Evolutionary conservation across 1,284 basidiomycete genomes (phyloP).

Genomic region (Irpex sp.): DNA sequence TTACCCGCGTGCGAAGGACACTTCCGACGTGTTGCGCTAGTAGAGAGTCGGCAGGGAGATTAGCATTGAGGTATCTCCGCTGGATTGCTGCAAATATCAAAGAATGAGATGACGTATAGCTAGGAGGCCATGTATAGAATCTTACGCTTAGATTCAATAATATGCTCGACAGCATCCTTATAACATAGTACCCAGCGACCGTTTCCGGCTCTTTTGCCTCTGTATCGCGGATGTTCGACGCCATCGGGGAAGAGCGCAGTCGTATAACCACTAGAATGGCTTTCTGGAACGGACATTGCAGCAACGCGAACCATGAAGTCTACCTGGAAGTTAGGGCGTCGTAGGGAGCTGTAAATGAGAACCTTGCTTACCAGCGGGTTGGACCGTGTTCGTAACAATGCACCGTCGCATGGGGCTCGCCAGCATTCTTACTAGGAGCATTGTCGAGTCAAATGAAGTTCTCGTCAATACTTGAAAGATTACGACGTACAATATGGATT

Average conservation of each 20-base stretch:
- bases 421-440: slow-evolving; percentile 69
- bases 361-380: slow-evolving; percentile 51
- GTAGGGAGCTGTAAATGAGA: slow-evolving; percentile 2
- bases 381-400: slow-evolving; percentile 39
- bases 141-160: slow-evolving; percentile 19
- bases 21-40: slow-evolving; percentile 55
- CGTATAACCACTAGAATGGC: slow-evolving; percentile 13
- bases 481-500: slow-evolving; percentile 65
- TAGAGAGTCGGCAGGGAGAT: slow-evolving; percentile 28
- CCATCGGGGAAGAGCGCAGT: slow-evolving; percentile 57
- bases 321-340: slow-evolving; percentile 21
- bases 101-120: slow-evolving; percentile 6
- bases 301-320: slow-evolving; percentile 68
- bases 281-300: slow-evolving; percentile 38
- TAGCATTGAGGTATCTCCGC: not conserved
- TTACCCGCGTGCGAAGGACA: slow-evolving; percentile 62
- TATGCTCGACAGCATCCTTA: slow-evolving; percentile 39
- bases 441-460: not conserved
- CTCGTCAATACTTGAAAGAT: not conserved
- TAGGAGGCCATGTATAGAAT: not conserved
- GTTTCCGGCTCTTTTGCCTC: slow-evolving; percentile 37
- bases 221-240: slow-evolving; percentile 61
- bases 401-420: slow-evolving; percentile 59
- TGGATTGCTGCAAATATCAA: not conserved
- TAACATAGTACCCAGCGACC: slow-evolving; percentile 57